phyloP scores from a whole-genome alignment of 176 grass and related monocot genomes.

The maize (Zea mays) region DNA sequence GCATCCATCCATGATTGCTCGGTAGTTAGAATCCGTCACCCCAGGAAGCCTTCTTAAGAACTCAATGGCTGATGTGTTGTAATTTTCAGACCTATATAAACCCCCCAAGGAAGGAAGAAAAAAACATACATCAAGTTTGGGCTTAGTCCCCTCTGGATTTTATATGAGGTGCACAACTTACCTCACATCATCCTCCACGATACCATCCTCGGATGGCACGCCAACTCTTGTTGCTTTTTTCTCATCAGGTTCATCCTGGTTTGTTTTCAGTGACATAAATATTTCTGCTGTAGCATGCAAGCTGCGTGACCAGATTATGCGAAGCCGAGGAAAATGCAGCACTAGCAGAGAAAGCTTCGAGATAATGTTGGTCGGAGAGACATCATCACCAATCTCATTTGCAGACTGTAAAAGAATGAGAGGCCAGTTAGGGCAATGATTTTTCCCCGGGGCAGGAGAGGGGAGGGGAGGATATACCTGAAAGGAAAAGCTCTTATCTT shows the following conservation, averaged over 20 bases:
- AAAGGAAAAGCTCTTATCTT: conserved; percentile 97
- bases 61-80: conserved; percentile 91
- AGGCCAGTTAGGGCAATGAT: conserved; percentile 26
- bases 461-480: conserved; percentile 55
- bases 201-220: conserved; percentile 81
- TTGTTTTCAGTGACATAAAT: conserved; percentile 86
- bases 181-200: conserved; percentile 82
- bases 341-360: conserved; percentile 84
- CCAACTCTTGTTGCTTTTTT: conserved; percentile 84
- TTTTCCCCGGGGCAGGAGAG: neutral
- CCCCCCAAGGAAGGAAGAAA: neutral
- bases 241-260: conserved; percentile 97
- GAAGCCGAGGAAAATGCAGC: conserved; percentile 87
- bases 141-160: neutral
- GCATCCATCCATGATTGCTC: conserved; percentile 82
- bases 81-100: conserved; percentile 80
- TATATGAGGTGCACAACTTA: conserved; percentile 16
- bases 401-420: conserved; percentile 61
- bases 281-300: conserved; percentile 86
- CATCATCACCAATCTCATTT: conserved; percentile 90
- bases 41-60: conserved; percentile 90
- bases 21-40: conserved; percentile 86
- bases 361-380: conserved; percentile 79
- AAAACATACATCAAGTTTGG: neutral
- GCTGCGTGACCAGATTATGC: conserved; percentile 93